Evolutionary conservation across 306 rosid species (phyloP), one percentile per base, ranked within the genome.

Genomic region (Hippophae rhamnoides): DNA sequence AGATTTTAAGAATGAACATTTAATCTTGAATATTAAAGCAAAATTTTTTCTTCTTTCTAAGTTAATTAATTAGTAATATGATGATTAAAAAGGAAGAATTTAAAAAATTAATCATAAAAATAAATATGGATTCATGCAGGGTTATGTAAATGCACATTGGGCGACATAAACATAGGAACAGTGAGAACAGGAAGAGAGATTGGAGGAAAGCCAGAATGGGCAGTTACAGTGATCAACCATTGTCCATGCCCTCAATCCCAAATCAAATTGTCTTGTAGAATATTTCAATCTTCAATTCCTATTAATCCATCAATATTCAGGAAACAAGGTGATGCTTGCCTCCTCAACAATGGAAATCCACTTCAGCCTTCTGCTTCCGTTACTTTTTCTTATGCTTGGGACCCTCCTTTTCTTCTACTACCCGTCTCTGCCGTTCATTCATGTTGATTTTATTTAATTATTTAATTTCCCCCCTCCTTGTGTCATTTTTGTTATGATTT

Each of bases 371-470:
- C 23, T 3, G 27, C 58, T 7, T 47, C 74, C 12, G 82, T 82
- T 3, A 12, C 8, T 0, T 85, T 82, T 67, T 72, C 82, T 43
- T 82, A 85, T 63, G 93, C 82, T 41, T 75, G 86, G 89, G 75
- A 85, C 41, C 84, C 82, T 53, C 94, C 84, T 50, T 71, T 70
- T 53, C 45, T 61, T 7, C 48, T 85, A 2, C 54, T 64, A 58
- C 86, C 89, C 23, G 1, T 41, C n/a, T 41, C 74, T 44, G 56
- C 48, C 23, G 45, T 65, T 70, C 52, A 5, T 9, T 38, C 71
- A 41, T 54, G n/a, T 5, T 7, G 10, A 7, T 52, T 23, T 18
- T 18, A 18, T 18, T 18, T 18, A 18, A 18, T 18, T 18, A 18
- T 18, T 18, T 18, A 18, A 18, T 18, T 18, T 18, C 23, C 23